Base-by-base conservation (phyloP, 176 grass and related monocot species). In the Aegilops tauschii region DNA sequence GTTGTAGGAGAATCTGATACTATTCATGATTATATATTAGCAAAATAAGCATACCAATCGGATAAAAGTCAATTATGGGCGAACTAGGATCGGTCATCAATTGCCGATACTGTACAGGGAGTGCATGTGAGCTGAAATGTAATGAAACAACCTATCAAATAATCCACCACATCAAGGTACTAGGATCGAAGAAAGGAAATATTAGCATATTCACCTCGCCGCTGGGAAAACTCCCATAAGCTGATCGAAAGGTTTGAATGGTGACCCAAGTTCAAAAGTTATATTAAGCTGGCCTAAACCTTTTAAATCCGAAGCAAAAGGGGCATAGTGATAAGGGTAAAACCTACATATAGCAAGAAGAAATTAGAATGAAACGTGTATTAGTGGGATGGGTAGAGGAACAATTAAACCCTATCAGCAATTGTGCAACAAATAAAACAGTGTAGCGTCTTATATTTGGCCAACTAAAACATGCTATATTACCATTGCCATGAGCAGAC, bases 271-370 rank as follows among this genome's bases (percentile, higher is more conserved):
- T 76, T 86, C 76, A 61, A 96, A 99, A 54, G 35, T 85, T 80
- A 99, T 94, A 67, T 93, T 82, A 70, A 96, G 92, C 67, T 90
- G 82, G 62, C 77, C 86, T 66, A 99, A 78, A 84, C 79, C 92
- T 58, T 40, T 96, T 69, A 99, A 81, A 89, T 99, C 97, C n/a
- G 97, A 99, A 64, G 97, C 97, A 87, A 99, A 99, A 58, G 97
- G 97, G 36, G 97, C 97, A 99, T 99, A 99, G 90, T 99, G 97
- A 84, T 99, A 99, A 86, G 97, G 97, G 80, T 99, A 99, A 86
- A 96, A 99, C 97, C 97, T 99, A 84, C 39, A 49, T 67, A 76
- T 83, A 37, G 42, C 27, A 70, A 77, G 44, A 61, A 50, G 42
- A 61, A 88, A 67, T 27, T 49, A 85, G 73, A 66, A 76, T 30